phyloP scores from a whole-genome alignment of 1,139 yeast genomes.

The Zygoascus sp. region DNA sequence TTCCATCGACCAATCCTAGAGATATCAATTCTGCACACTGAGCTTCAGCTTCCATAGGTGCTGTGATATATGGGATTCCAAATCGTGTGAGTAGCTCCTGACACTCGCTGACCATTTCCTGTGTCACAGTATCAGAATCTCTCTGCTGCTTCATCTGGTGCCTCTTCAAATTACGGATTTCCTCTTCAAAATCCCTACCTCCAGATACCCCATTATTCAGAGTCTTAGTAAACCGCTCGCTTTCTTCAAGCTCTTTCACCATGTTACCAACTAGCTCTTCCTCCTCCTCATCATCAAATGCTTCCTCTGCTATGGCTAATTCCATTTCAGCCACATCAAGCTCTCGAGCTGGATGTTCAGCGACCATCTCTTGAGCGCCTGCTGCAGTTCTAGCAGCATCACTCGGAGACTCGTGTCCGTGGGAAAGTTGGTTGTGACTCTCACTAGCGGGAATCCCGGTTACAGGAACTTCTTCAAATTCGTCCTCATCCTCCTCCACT shows the following conservation, averaged over 20 bases:
- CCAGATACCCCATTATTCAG: slow-evolving; percentile 33
- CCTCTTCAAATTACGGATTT: slow-evolving; percentile 46
- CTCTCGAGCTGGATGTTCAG: not conserved
- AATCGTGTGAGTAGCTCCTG: slow-evolving; percentile 80
- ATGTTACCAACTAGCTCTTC: slow-evolving; percentile 57
- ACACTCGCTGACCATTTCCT: slow-evolving; percentile 80
- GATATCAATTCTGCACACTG: slow-evolving; percentile 79
- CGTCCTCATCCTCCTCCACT: not conserved
- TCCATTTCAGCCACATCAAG: slow-evolving; percentile 16
- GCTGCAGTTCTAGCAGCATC: no score
- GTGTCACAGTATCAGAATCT: slow-evolving; percentile 89
- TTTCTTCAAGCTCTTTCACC: slow-evolving; percentile 65
- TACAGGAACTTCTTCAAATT: not conserved
- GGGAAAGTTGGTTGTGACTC: no score
- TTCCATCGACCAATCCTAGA: slow-evolving; percentile 81
- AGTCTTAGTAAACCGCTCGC: slow-evolving; percentile 54
- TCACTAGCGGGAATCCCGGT: not conserved
- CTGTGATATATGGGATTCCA: slow-evolving; percentile 91
- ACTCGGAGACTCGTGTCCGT: no score
- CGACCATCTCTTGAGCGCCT: no score
- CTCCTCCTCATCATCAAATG: slow-evolving; percentile 72
- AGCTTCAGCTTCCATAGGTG: slow-evolving; percentile 98
- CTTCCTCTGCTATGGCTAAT: slow-evolving; percentile 32
- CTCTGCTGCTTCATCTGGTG: slow-evolving; percentile 65
- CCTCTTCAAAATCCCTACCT: slow-evolving; percentile 44